Evolutionary conservation across 495 filamentous ascomycete species (phyloP).

Genomic region (Penicillium waksmanii): DNA sequence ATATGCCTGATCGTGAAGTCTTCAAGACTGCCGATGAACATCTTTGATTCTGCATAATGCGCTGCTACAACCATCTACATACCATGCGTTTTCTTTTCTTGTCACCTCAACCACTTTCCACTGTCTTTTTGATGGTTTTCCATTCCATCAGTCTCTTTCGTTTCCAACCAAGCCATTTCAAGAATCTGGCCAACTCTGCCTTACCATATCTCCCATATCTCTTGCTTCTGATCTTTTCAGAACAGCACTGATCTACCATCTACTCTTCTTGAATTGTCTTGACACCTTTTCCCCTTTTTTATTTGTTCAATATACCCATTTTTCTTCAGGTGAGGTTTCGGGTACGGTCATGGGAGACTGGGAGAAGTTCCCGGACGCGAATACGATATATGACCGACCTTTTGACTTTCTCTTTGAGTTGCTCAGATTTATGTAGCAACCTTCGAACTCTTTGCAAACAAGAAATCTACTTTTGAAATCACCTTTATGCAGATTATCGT

Average conservation of each 20-base stretch:
- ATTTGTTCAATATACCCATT: slow-evolving; percentile 23
- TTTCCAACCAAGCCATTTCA: not conserved
- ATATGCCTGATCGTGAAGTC: slow-evolving; percentile 36
- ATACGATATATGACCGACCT: not conserved
- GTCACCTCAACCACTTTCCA: not conserved
- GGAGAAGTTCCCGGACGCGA: not conserved
- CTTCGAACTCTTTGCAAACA: not conserved
- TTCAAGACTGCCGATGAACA: slow-evolving; percentile 32
- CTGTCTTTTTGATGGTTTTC: not conserved
- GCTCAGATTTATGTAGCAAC: not conserved
- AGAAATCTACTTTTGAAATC: not conserved
- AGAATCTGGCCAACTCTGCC: not conserved
- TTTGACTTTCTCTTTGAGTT: not conserved
- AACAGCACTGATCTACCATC: not conserved
- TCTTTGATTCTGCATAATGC: not conserved
- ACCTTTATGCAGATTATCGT: not conserved
- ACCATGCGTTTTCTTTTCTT: not conserved
- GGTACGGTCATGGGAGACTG: not conserved
- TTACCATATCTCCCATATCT: not conserved
- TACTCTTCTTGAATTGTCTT: not conserved
- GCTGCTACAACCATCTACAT: not conserved
- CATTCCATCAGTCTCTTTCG: not conserved
- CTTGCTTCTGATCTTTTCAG: not conserved
- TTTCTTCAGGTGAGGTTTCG: not conserved
- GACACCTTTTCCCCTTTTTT: not conserved